phyloP scores from a whole-genome alignment of 1,284 basidiomycete species.

The Puccinia novopanici region DNA sequence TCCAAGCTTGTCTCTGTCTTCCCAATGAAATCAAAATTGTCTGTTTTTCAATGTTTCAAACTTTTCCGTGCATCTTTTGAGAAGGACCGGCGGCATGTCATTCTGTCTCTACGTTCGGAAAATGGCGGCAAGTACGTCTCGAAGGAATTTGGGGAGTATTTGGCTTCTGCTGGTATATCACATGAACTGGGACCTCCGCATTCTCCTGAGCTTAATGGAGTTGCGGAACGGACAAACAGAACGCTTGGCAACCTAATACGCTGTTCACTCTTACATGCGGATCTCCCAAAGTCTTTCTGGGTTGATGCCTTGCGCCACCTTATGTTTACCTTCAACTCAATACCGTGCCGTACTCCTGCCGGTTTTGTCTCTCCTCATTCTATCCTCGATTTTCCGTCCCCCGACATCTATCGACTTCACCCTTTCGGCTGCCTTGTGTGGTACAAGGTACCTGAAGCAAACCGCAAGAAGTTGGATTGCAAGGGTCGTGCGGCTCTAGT shows the following conservation, averaged over 20 bases:
- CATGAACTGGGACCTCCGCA: constrained; percentile 11
- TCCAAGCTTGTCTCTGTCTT: neutral
- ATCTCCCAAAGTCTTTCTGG: constrained; percentile 14
- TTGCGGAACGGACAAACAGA: neutral
- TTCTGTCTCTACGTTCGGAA: neutral
- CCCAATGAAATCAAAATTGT: constrained; percentile 15
- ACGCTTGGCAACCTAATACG: neutral
- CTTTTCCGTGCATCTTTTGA: constrained; percentile 57
- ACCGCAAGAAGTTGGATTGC: neutral
- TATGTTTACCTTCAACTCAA: neutral
- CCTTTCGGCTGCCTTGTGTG: constrained; percentile 11
- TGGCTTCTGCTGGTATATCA: neutral
- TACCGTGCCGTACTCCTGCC: neutral
- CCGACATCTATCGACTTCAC: neutral
- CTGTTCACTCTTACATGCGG: neutral
- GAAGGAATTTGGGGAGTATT: neutral
- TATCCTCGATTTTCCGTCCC: neutral
- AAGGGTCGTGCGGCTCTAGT: neutral
- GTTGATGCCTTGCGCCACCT: constrained; percentile 8
- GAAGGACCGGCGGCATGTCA: constrained; percentile 51
- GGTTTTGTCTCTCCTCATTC: neutral
- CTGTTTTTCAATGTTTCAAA: constrained; percentile 55
- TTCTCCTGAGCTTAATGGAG: constrained; percentile 25
- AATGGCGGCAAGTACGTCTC: constrained; percentile 24
- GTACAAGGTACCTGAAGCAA: constrained; percentile 18